A percentile compares a stretch with the other conserved stretches of the same genome.
These are phyloP conservation scores for Cladosporium sp. DNA, from an alignment of 2,329 filamentous ascomycete genomes.

Conservation along the genomic window DNA sequence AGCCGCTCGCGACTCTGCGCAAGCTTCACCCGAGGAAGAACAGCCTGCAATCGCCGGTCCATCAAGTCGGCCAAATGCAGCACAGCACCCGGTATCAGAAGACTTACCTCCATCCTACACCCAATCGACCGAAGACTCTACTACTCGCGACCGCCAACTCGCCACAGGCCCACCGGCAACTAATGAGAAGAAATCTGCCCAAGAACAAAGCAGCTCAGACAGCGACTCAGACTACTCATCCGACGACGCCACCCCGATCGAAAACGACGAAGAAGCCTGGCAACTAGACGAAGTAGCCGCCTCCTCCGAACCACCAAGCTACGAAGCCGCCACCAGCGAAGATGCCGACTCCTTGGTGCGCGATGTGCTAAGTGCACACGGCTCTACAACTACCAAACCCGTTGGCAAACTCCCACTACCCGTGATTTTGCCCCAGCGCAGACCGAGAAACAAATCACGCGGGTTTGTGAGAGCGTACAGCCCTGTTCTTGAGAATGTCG, in stretches of 20 bases:
- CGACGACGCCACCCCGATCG: slow-evolving; percentile 15
- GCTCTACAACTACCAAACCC: neutral
- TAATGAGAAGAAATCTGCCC: slow-evolving; percentile 13
- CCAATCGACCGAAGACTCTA: slow-evolving; percentile 1
- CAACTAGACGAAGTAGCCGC: slow-evolving; percentile 28
- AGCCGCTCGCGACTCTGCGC: slow-evolving; percentile 13
- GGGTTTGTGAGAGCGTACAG: slow-evolving; percentile 53
- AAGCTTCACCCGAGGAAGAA: slow-evolving; percentile 7
- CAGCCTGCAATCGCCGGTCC: neutral
- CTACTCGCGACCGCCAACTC: slow-evolving; percentile 12
- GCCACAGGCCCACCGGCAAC: slow-evolving; percentile 12
- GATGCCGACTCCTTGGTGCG: slow-evolving; percentile 21
- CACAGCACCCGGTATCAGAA: neutral
- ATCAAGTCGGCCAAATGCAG: neutral
- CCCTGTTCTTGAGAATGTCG: slow-evolving; percentile 41
- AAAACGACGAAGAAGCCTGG: slow-evolving; percentile 29
- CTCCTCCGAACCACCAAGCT: slow-evolving; percentile 22
- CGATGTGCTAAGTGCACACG: slow-evolving; percentile 17
- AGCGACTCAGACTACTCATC: slow-evolving; percentile 12
- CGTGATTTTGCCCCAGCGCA: slow-evolving; percentile 49
- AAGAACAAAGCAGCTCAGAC: neutral
- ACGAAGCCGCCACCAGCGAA: slow-evolving; percentile 24
- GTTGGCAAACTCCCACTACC: slow-evolving; percentile 35
- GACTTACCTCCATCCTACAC: slow-evolving; percentile 15
- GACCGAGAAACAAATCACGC: slow-evolving; percentile 44